phyloP scores from a whole-genome alignment of 2,329 filamentous ascomycete genomes.

The Pseudogymnoascus sp. region DNA sequence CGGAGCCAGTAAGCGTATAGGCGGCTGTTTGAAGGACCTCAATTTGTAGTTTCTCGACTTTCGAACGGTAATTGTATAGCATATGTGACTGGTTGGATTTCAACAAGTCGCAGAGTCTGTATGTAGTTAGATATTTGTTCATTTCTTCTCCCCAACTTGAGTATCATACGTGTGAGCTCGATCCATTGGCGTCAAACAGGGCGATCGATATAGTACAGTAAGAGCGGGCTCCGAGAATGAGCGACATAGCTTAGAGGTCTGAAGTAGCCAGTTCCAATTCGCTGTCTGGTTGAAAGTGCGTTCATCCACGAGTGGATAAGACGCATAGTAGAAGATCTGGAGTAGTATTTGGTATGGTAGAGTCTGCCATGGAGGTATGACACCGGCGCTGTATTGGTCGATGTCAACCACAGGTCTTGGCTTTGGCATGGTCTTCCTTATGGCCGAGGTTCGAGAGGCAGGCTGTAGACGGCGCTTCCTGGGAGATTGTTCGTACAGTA shows the following conservation, averaged over 20 bases:
- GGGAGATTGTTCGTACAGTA: not conserved
- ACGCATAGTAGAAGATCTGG: conserved; percentile 61
- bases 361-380: conserved; percentile 48
- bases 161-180: conserved; percentile 39
- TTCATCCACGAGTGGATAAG: conserved; percentile 46
- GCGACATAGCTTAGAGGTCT: conserved; percentile 53
- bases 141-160: conserved; percentile 26
- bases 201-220: conserved; percentile 61
- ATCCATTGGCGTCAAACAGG: conserved; percentile 49
- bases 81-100: conserved; percentile 1
- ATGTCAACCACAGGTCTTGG: not conserved
- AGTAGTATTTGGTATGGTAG: conserved; percentile 63
- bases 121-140: conserved; percentile 35
- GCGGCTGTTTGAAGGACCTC: conserved; percentile 53
- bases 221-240: conserved; percentile 65
- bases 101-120: conserved; percentile 29
- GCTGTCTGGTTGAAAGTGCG: conserved; percentile 35
- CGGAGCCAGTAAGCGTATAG: conserved; percentile 43
- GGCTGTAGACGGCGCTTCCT: not conserved
- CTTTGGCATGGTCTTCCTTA: not conserved
- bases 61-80: conserved; percentile 56
- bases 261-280: conserved; percentile 54
- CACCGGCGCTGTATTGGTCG: conserved; percentile 17
- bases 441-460: not conserved
- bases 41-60: conserved; percentile 61